These are phyloP conservation scores for Galeopsis tetrahit DNA, from an alignment of 257 asterid species.

Conservation along the genomic window DNA sequence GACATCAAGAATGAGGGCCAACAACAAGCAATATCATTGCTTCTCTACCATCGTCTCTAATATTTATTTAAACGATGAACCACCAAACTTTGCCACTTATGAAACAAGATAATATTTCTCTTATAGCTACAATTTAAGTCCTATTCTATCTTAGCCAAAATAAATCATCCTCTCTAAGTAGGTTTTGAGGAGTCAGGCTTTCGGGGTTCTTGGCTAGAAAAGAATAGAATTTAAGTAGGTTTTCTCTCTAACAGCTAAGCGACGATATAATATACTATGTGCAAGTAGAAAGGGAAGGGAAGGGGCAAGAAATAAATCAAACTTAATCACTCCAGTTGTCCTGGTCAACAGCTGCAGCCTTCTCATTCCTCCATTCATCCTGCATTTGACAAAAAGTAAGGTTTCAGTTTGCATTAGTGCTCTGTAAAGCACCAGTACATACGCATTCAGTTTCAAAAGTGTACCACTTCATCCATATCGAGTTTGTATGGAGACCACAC, in stretches of 20 bases:
- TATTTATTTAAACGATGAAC: neutral
- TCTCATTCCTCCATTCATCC: slow-evolving; percentile 59
- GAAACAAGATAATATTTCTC: neutral
- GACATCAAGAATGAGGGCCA: neutral
- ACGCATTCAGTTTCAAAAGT: neutral
- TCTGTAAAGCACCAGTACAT: neutral
- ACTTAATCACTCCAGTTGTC: slow-evolving; percentile 96
- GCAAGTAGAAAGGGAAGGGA: neutral
- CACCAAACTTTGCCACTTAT: neutral
- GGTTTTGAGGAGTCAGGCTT: no score
- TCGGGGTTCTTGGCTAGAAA: neutral
- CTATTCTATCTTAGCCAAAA: neutral
- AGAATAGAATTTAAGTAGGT: neutral
- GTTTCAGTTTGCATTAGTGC: slow-evolving; percentile 16
- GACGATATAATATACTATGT: slow-evolving; percentile 14
- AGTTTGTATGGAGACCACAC: slow-evolving; percentile 83
- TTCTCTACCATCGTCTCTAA: neutral
- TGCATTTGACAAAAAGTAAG: slow-evolving; percentile 38
- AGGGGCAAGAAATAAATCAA: slow-evolving; percentile 8
- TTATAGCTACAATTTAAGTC: neutral
- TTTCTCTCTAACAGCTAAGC: neutral
- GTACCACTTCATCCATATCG: slow-evolving; percentile 61
- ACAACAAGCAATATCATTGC: neutral
- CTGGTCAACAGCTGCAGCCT: slow-evolving; percentile 52
- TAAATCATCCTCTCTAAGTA: no score